Evolutionary conservation across 2,329 filamentous ascomycete species (phyloP).

Genomic region (Helicocarpus griseus): DNA sequence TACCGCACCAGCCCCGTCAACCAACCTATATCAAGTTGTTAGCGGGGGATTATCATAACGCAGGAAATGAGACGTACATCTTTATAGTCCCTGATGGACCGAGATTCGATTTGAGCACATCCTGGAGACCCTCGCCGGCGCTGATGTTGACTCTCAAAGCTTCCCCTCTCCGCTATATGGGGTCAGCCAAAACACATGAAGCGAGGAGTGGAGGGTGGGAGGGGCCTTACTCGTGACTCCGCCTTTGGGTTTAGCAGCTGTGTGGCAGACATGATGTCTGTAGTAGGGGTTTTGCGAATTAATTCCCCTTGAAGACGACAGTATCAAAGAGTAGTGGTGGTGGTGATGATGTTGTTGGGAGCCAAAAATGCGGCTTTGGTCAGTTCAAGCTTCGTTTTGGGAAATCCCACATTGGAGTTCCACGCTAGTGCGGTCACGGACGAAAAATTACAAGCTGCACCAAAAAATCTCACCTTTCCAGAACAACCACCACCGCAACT

Average conservation of each 20-base stretch:
- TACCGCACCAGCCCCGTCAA: constrained; percentile 53
- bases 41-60: constrained; percentile 4
- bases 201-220: constrained; percentile 1
- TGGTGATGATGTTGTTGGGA: constrained; percentile 4
- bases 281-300: constrained; percentile 16
- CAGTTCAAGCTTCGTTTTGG: constrained; percentile 29
- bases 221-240: constrained; percentile 70
- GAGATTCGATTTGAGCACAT: constrained; percentile 94
- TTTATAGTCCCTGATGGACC: constrained; percentile 92
- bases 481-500: background rate
- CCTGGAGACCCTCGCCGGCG: constrained; percentile 82
- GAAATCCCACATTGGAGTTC: constrained; percentile 34
- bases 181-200: constrained; percentile 34
- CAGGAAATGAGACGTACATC: constrained; percentile 52
- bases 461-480: background rate
- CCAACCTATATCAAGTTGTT: constrained; percentile 39
- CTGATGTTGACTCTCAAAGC: constrained; percentile 94
- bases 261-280: constrained; percentile 73
- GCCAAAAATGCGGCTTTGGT: background rate
- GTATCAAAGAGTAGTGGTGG: constrained; percentile 13
- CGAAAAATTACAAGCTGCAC: constrained; percentile 30
- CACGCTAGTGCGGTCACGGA: constrained; percentile 29
- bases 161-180: constrained; percentile 77
- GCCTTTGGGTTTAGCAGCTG: constrained; percentile 98
- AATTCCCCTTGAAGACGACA: constrained; percentile 15